A percentile compares a stretch with the other conserved stretches of the same genome.
phyloP scores from a whole-genome alignment of 495 filamentous ascomycete genomes.

The Lophiostoma macrostomum region DNA sequence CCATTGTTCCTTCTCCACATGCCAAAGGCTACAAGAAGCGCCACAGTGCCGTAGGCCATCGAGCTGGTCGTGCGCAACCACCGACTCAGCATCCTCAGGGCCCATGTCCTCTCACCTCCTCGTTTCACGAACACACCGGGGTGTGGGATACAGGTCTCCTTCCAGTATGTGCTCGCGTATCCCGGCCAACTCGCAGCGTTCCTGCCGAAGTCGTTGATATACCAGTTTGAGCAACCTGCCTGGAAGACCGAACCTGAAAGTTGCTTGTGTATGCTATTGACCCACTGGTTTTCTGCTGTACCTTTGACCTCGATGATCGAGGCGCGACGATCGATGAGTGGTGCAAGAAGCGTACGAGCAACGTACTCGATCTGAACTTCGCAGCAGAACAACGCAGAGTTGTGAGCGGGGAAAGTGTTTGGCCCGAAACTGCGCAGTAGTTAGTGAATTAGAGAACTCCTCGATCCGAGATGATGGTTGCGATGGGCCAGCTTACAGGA shows the following conservation, averaged over 20 bases:
- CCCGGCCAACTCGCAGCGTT: conserved; percentile 18
- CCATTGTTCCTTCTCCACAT: not conserved
- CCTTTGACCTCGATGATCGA: conserved; percentile 39
- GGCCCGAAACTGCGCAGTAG: conserved; percentile 37
- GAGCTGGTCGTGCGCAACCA: not conserved
- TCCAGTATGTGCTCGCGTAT: conserved; percentile 10
- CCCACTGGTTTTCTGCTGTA: conserved; percentile 35
- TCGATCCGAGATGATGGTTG: too few relatives aligned
- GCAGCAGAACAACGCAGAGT: conserved; percentile 41
- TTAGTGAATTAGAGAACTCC: too few relatives aligned
- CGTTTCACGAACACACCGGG: not conserved
- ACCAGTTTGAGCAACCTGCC: conserved; percentile 43
- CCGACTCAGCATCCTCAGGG: not conserved
- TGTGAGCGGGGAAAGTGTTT: conserved; percentile 47
- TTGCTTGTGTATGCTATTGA: conserved; percentile 34
- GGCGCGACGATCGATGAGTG: conserved; percentile 41
- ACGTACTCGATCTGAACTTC: conserved; percentile 44
- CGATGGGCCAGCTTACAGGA: conserved; percentile 28
- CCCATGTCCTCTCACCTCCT: not conserved
- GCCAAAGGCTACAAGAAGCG: not conserved
- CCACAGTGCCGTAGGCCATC: not conserved
- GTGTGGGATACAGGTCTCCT: not conserved
- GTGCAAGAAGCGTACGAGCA: conserved; percentile 29
- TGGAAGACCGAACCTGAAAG: conserved; percentile 34
- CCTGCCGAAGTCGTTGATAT: conserved; percentile 30